Percentiles rank a stretch among this genome's conserved stretches.
Evolutionary conservation across 2,329 filamentous ascomycete species (phyloP).

Genomic region (Fusarium tanahbumbuense): DNA sequence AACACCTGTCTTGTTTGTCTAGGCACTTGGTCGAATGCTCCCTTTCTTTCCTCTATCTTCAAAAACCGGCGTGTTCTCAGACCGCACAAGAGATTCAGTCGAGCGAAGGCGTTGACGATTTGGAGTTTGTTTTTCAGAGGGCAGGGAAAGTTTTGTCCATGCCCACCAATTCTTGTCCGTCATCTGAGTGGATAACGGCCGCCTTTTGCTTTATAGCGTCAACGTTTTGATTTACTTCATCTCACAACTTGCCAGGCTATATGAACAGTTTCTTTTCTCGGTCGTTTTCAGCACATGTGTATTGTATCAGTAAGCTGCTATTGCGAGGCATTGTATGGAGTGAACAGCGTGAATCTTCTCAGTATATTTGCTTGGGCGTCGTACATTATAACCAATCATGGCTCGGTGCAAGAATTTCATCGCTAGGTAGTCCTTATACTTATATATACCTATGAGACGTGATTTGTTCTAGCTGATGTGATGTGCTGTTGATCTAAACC

Average conservation of each 20-base stretch:
- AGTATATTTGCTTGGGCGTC: constrained; percentile 14
- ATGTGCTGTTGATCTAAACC: background rate
- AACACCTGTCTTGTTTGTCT: background rate
- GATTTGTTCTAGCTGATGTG: background rate
- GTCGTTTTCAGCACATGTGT: background rate
- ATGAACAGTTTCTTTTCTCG: background rate
- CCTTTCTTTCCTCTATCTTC: background rate
- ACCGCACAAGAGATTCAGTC: background rate
- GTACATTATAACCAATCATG: background rate
- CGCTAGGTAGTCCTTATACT: background rate
- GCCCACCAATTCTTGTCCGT: background rate
- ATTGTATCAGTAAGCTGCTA: constrained; percentile 28
- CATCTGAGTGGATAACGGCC: background rate
- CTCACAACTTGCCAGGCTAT: background rate
- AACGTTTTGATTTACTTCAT: constrained; percentile 1
- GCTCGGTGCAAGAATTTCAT: background rate
- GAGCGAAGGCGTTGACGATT: background rate
- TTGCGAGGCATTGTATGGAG: constrained; percentile 37
- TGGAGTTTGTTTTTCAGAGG: background rate
- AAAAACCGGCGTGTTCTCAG: background rate
- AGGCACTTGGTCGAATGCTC: background rate
- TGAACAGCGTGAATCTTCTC: constrained; percentile 23
- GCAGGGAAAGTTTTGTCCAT: background rate
- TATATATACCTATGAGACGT: constrained; percentile 17
- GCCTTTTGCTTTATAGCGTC: constrained; percentile 10